Percentiles rank a stretch among this genome's conserved stretches.
phyloP scores from a whole-genome alignment of 1,284 basidiomycete genomes.

The Heterobasidion occidentale region DNA sequence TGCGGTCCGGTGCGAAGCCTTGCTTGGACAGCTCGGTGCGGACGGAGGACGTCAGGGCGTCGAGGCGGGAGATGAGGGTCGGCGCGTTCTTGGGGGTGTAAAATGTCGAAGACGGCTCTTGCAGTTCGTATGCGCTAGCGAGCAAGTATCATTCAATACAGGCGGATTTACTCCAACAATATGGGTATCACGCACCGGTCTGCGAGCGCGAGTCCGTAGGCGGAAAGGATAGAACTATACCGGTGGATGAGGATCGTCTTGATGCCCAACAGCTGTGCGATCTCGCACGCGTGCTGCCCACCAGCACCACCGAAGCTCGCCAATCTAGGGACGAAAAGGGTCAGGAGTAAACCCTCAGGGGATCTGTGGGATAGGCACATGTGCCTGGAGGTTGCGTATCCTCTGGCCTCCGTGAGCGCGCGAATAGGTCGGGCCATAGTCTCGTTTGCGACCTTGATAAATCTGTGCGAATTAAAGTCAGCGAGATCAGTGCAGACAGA shows the following conservation, averaged over 20 bases:
- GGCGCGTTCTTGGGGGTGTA: conserved; percentile 51
- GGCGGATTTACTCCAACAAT: not conserved
- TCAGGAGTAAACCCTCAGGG: not conserved
- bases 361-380: conserved; percentile 36
- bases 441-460: conserved; percentile 91
- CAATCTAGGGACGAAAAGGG: conserved; percentile 34
- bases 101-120: conserved; percentile 79
- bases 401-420: conserved; percentile 85
- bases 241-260: conserved; percentile 80
- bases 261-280: conserved; percentile 76
- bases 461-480: conserved; percentile 32
- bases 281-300: conserved; percentile 88
- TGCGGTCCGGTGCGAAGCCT: conserved; percentile 69
- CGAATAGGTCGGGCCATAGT: conserved; percentile 93
- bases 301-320: conserved; percentile 90
- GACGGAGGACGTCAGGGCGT: conserved; percentile 62
- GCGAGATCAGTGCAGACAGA: conserved; percentile 1
- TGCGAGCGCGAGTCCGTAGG: conserved; percentile 84
- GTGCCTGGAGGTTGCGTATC: conserved; percentile 80
- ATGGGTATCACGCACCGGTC: conserved; percentile 52
- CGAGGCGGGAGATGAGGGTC: conserved; percentile 54
- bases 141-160: not conserved
- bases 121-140: conserved; percentile 69
- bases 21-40: conserved; percentile 61
- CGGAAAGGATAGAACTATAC: conserved; percentile 83